Conservation (phyloP, 805 yeast species). For the Ascoidea rubescens region DNA sequence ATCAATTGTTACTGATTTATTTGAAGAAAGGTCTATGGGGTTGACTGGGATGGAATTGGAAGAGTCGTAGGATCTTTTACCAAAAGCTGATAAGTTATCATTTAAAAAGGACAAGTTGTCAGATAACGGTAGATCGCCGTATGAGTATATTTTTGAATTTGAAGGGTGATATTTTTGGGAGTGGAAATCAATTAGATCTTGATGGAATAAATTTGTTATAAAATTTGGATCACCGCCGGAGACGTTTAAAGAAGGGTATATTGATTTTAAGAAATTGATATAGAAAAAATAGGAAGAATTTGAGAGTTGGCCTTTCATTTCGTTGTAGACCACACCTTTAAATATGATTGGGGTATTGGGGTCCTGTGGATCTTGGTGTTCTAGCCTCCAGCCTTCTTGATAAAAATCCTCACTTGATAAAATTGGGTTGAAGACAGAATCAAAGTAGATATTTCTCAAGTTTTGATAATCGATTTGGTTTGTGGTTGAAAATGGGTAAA, state of each 20-base stretch:
- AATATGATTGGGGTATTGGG: constrained; percentile 46
- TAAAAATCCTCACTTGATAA: constrained; percentile 67
- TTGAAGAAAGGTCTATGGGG: constrained; percentile 32
- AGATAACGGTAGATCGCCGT: constrained; percentile 61
- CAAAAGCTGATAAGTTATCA: constrained; percentile 40
- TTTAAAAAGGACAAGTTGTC: constrained; percentile 47
- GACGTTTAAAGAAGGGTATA: constrained; percentile 76
- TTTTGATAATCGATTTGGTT: constrained; percentile 70
- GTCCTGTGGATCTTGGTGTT: constrained; percentile 50
- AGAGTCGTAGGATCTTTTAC: constrained; percentile 18
- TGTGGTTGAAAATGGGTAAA: constrained; percentile 92
- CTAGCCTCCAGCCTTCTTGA: constrained; percentile 98
- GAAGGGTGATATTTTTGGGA: constrained; percentile 73
- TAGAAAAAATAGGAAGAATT: constrained; percentile 78
- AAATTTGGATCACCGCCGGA: constrained; percentile 88
- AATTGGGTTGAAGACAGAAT: constrained; percentile 74
- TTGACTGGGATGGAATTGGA: constrained; percentile 13
- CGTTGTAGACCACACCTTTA: constrained; percentile 95
- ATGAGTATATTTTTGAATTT: constrained; percentile 75
- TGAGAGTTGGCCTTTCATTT: constrained; percentile 95
- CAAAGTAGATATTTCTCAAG: constrained; percentile 76
- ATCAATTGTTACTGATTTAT: constrained; percentile 22
- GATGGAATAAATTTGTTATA: constrained; percentile 63
- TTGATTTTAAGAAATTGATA: constrained; percentile 67
- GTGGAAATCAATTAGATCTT: constrained; percentile 72